A percentile compares a stretch with the other conserved stretches of the same genome.
These are phyloP conservation scores for Penicillium oxalicum DNA, from an alignment of 2,329 filamentous ascomycete species.

Conservation along the genomic window DNA sequence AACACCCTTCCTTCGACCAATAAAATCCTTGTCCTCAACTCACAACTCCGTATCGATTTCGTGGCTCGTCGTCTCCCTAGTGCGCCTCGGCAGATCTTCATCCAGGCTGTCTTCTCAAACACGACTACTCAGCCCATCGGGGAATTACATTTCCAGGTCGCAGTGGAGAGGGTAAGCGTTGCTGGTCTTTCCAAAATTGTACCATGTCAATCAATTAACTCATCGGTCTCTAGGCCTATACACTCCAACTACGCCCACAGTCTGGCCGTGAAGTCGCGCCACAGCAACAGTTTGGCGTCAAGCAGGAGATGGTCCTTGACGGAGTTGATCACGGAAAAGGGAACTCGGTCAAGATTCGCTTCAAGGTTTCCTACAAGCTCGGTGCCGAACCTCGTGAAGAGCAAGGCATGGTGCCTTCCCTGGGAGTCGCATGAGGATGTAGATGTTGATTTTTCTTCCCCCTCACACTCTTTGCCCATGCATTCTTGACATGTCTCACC, in stretches of 20 bases:
- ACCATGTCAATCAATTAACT: not conserved
- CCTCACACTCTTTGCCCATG: too few relatives aligned
- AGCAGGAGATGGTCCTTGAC: constrained; percentile 72
- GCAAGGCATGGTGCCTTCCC: constrained; percentile 75
- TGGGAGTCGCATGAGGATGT: constrained; percentile 59
- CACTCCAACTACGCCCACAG: constrained; percentile 77
- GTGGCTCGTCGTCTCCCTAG: constrained; percentile 55
- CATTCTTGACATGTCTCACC: too few relatives aligned
- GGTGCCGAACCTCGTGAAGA: constrained; percentile 61
- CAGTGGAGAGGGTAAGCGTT: constrained; percentile 74
- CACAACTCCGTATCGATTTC: constrained; percentile 66
- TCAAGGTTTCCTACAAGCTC: constrained; percentile 75
- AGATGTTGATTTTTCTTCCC: too few relatives aligned
- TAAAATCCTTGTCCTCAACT: constrained; percentile 62
- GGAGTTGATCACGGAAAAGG: constrained; percentile 69
- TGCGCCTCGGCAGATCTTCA: constrained; percentile 55
- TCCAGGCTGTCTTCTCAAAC: constrained; percentile 81
- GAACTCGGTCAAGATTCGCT: constrained; percentile 77
- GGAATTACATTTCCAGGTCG: constrained; percentile 83
- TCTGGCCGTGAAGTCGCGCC: constrained; percentile 70
- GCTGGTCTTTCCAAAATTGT: not conserved
- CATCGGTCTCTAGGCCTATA: constrained; percentile 25
- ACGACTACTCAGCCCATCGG: constrained; percentile 63
- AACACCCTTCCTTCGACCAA: constrained; percentile 54
- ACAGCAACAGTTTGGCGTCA: constrained; percentile 67